A percentile compares a stretch with the other conserved stretches of the same genome.
Evolutionary conservation across 768 basidiomycete genomes (phyloP).

Genomic region (Boletus reticulatus): DNA sequence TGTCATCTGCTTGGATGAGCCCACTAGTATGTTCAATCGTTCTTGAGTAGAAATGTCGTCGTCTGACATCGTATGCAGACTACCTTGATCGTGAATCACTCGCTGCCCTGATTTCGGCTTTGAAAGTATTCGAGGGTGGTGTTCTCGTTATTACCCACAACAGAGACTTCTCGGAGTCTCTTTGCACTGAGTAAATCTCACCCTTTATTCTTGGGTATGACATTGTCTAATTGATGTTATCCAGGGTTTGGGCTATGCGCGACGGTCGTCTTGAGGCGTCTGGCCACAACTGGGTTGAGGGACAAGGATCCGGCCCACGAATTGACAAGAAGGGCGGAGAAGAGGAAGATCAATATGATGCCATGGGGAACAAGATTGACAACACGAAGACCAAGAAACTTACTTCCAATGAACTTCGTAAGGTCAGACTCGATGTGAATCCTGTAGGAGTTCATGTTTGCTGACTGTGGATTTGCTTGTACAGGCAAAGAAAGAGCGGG

Average conservation of each 20-base stretch:
- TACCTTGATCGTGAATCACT: conserved; percentile 99
- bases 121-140: conserved; percentile 98
- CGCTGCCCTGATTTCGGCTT: conserved; percentile 95
- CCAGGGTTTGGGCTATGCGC: conserved; percentile 95
- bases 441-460: neutral
- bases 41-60: neutral
- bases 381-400: conserved; percentile 84
- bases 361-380: conserved; percentile 97
- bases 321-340: conserved; percentile 94
- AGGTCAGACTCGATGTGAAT: conserved; percentile 41
- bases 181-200: conserved; percentile 73
- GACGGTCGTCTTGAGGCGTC: conserved; percentile 96
- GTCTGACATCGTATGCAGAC: conserved; percentile 44
- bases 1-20: conserved; percentile 95
- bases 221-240: neutral
- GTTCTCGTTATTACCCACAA: conserved; percentile 98
- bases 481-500: conserved; percentile 89
- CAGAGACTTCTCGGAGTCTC: conserved; percentile 97
- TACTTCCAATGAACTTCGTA: conserved; percentile 78
- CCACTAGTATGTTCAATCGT: conserved; percentile 63
- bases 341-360: conserved; percentile 90
- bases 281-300: conserved; percentile 99
- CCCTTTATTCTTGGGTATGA: neutral
- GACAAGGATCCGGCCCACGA: conserved; percentile 90
- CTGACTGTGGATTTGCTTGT: conserved; percentile 12